Conservation (phyloP, 306 rosid species). For the Cucurbita maxima region DNA sequence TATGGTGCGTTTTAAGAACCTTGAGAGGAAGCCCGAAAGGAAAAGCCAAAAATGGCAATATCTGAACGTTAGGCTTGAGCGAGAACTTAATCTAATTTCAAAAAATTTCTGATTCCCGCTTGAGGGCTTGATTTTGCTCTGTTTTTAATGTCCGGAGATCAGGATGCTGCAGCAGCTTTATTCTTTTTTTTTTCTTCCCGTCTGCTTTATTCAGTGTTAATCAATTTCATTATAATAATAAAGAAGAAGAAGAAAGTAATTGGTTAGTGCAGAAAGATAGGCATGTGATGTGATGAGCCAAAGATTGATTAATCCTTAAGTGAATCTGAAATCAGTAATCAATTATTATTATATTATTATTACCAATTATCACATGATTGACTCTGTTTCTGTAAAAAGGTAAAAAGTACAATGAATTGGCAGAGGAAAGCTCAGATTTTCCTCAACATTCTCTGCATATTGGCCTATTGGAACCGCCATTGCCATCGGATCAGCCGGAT, state of each 20-base stretch:
- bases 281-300: not conserved
- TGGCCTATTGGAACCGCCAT: not conserved
- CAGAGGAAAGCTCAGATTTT: not conserved
- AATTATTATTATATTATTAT: not conserved
- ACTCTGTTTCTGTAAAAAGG: not conserved
- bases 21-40: too few relatives aligned
- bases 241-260: not conserved
- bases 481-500: not conserved
- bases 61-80: too few relatives aligned
- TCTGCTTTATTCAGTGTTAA: not conserved
- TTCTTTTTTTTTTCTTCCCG: not conserved
- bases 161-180: not conserved
- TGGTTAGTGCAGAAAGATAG: not conserved
- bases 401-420: not conserved
- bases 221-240: not conserved
- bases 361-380: conserved; percentile 2
- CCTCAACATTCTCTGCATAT: not conserved
- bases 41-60: too few relatives aligned
- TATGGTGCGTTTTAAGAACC: too few relatives aligned
- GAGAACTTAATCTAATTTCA: not conserved
- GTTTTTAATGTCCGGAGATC: not conserved
- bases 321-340: not conserved
- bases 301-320: not conserved
- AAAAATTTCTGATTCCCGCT: not conserved
- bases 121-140: not conserved